These are phyloP conservation scores for Persicaria tinctoria DNA, from an alignment of 148 eudicot genomes.

Conservation along the genomic window DNA sequence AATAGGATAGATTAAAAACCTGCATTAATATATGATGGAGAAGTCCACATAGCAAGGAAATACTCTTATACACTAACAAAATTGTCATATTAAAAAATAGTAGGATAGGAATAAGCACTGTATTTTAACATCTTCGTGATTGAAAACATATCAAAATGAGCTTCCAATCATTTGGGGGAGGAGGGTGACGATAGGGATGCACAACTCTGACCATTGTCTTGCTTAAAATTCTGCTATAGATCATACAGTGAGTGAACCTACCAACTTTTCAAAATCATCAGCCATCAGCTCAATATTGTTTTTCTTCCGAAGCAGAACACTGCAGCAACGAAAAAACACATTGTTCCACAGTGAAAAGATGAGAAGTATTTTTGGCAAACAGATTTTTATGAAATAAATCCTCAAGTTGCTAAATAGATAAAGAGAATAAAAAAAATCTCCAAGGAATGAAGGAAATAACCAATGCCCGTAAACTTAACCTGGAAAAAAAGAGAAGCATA, in stretches of 20 bases:
- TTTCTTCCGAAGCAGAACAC: constrained; percentile 80
- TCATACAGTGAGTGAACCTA: constrained; percentile 23
- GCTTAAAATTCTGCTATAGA: neutral
- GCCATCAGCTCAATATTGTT: constrained; percentile 77
- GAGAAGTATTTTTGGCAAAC: neutral
- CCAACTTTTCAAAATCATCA: constrained; percentile 62
- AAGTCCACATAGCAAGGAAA: neutral
- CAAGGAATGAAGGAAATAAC: neutral
- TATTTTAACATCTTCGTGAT: neutral
- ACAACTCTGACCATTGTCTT: neutral
- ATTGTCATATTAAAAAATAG: neutral
- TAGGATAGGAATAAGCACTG: neutral
- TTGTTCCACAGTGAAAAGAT: neutral
- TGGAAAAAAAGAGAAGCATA: constrained; percentile 8
- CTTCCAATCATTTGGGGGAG: neutral
- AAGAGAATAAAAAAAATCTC: neutral
- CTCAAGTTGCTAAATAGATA: constrained; percentile 6
- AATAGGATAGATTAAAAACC: neutral
- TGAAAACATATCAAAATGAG: neutral
- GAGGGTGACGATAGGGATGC: no score
- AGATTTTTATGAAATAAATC: neutral
- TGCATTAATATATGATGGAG: neutral
- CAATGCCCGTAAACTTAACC: constrained; percentile 1
- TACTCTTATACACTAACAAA: neutral
- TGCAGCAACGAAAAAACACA: constrained; percentile 21